Base-by-base conservation (phyloP, 352 stramenopile genomes). In the Globisporangium lucens region DNA sequence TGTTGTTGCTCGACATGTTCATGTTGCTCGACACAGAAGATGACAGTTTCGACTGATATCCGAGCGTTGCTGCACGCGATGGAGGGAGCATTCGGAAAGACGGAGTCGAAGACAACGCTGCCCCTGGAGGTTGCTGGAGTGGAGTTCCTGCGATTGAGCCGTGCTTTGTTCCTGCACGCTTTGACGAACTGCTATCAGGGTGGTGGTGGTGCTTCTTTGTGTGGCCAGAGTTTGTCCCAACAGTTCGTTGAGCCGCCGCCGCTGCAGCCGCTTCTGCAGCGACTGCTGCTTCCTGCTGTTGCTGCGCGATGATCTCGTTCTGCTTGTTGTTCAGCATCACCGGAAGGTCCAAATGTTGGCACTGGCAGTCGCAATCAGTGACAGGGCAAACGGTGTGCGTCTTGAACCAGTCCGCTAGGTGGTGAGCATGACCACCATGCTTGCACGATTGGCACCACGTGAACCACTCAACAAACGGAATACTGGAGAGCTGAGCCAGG, bases 381-480 rank as follows among this genome's bases (percentile, higher is more conserved):
- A 98, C 95, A 33, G 94, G 89, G 61, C 95, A 98, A 22, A 89
- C 84, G 10, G 75, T 71, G 68, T 98, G 94, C 10, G 86, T 86
- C 29, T 87, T 82, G 73, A 98, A 98, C 95, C 95, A 98, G 61
- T 96, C 92, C 22, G 94, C 83, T 22, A 98, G 78, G 75, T 98
- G 95, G 66, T 98, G 93, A 1, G 95, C 91, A 69, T 98, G 93
- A 17, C 93, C 93, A 30, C 89, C 88, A 63, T 97, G 89, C 70
- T 94, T 94, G 68, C 89, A 97, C 9, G 85, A 85, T 75, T 97
- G 93, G 63, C 94, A 98, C 95, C 95, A 98, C 22, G 91, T 98
- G 72, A 98, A 98, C 92, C 93, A 98, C 76, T 98, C 93, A 13
- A 96, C 91, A 70, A 98, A 98, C 52, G 93, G 93, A 61, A 98